Base-by-base conservation (phyloP, 768 basidiomycete species). In the Fomitopsis serialis region DNA sequence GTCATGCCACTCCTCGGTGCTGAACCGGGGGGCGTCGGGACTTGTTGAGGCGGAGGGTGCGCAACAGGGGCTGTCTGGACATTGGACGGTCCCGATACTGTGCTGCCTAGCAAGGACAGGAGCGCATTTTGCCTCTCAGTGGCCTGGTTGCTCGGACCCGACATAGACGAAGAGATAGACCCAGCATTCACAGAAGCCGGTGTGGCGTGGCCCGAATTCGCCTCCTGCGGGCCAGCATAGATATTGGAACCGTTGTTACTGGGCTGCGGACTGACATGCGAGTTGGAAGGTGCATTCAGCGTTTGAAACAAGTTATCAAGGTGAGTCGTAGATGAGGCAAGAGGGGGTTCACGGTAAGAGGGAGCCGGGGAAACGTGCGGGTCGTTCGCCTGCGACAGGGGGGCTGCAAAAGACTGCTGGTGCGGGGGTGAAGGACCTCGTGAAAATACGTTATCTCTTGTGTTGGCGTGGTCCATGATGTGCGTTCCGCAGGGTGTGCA, bases 101-200 rank as follows among this genome's bases (percentile, higher is more conserved):
- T 72, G 19, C 37, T 40, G 55, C 85, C 77, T 19, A 90, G 75
- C 27, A 91, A 74, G 54, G 84, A 84, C 42, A 92, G 74, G 46
- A 92, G 73, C 0, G 89, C 86, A 62, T 78, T 88, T 70, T 92
- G 88, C 54, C 85, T 77, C 51, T 92, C 89, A 0, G 79, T 70
- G 50, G 79, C 69, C 24, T 66, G 58, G 74, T 71, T 56, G 54
- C 42, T 58, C 35, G 65, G 62, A 42, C 71, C 64, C 54, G 69
- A 71, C 52, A 73, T 67, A 50, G 72, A 68, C 29, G 79, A 70
- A 42, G 76, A 65, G 12, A 65, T 63, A 23, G 75, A 68, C 27
- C 74, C 72, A 53, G 72, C 66, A 54, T 72, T 66, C 37, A 74
- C 66, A 48, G 70, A 72, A 52, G 72, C 66, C 25, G 68, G 67